Evolutionary conservation across 257 asterid species (phyloP).

Genomic region (Petunia axillaris): DNA sequence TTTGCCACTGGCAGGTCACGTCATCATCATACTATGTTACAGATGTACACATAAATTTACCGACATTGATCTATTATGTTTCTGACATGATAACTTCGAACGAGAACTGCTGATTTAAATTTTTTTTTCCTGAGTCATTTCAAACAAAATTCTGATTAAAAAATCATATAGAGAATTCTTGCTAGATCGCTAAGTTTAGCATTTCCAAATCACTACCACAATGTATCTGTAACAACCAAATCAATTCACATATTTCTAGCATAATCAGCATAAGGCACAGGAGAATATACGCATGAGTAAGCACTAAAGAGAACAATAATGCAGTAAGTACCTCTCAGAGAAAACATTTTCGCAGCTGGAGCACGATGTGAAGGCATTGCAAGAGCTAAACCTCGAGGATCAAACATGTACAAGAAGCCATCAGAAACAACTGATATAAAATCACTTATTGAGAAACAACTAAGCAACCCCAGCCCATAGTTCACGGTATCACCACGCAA

Average conservation of each 20-base stretch:
- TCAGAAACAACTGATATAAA: conserved; percentile 83
- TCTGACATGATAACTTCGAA: neutral
- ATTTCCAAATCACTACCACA: neutral
- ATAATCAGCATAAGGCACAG: neutral
- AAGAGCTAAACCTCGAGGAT: conserved; percentile 88
- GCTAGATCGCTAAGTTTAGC: neutral
- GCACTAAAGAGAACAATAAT: conserved; percentile 20
- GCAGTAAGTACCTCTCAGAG: conserved; percentile 67
- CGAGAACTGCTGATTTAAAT: conserved; percentile 4
- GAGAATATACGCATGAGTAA: conserved; percentile 25
- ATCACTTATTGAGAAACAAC: conserved; percentile 88
- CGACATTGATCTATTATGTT: neutral
- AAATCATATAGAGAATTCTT: neutral
- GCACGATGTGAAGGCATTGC: conserved; percentile 64
- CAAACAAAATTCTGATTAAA: neutral
- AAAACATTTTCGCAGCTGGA: conserved; percentile 87
- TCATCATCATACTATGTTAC: conserved; percentile 17
- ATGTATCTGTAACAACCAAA: conserved; percentile 4
- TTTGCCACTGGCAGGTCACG: conserved; percentile 22
- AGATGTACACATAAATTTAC: neutral
- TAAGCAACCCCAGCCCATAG: conserved; percentile 92
- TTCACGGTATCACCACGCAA: conserved; percentile 81
- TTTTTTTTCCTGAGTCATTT: neutral
- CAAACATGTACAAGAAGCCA: conserved; percentile 89
- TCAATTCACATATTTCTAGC: neutral